Base-by-base conservation (phyloP, 179 eudicot genomes). In the Beta macrorhiza region DNA sequence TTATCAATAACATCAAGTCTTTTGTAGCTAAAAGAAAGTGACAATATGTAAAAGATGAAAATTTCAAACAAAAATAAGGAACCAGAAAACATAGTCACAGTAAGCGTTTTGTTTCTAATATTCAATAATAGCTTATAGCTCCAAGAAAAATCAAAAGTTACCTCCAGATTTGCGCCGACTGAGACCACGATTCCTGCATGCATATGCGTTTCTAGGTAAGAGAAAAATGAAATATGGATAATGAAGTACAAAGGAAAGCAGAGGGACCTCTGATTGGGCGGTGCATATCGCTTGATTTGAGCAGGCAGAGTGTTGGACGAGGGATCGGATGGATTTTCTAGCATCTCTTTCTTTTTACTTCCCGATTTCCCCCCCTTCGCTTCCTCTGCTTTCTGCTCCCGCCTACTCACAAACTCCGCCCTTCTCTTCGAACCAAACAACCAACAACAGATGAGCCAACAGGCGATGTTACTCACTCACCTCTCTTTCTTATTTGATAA, bases 131-230 rank as follows among this genome's bases (percentile, higher is more conserved):
- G 32, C 9, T 42, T 6, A 68, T 4, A 9, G 8, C 5, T 3
- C 0, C 5, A 65, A 65, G 2, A 49, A 19, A 19, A 70, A 70
- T 8, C 5, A 17, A 19, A 42, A n/a, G 42, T 78, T 32, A 78
- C 85, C 85, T 78, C 85, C 85, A 72, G 82, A 82, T 82, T 82
- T 82, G 45, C 85, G 85, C 72, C 85, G 55, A 67, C 22, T 73
- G 71, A 82, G 82, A 73, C 74, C 45, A 17, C 85, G 85, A 55
- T 65, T 82, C 75, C 85, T 82, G 85, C 75, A 52, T 20, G 19
- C 45, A 52, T 42, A 37, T 37, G 42, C 42, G 42, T 45, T 45
- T 7, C 0, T 1, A 49, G 53, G 53, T 49, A 49, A 49, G 53
- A 14, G 47, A 20, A 45, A 6, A 45, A 17, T n/a, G 25, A 2